Evolutionary conservation across 192 early-diverging fungal genomes (phyloP), one percentile per base, ranked within the genome.

Genomic region (Dissophora globulifera): DNA sequence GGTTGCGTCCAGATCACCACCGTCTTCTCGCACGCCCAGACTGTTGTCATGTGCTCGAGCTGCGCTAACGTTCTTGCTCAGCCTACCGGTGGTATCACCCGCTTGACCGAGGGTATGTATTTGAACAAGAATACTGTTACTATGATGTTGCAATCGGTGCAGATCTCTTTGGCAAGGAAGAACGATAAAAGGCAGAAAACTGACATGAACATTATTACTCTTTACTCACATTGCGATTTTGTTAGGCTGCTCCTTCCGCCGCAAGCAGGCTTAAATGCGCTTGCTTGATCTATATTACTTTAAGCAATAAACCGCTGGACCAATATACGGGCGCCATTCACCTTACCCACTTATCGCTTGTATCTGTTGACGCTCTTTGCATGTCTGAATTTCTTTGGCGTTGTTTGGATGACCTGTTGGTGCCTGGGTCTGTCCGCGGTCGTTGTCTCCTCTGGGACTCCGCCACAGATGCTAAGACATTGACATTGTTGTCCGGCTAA

Each of bases 1-100:
- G 92, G 93, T 53, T 98, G 96, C 90, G 91, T 93, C 82, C 88
- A 92, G 82, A 96, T 99, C 86, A 98, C 95, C 85, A 97, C 96
- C 78, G 95, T 99, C 78, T 99, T 99, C 92, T 92, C 90, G 85
- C 96, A 99, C 86, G 96, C 96, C 80, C 96, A 99, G 85, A 96
- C 95, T 69, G 97, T 99, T 54, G 97, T 99, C 58, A 80, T 96
- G 59, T 99, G 97, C 91, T 84, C 89, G 64, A 90, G 91, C 65
- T 99, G 97, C 89, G 88, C 93, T 69, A 95, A 94, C 76, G 96
- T 99, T 67, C 91, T 99, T 78, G 97, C 94, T 87, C 96, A 98
- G 85, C 97, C 97, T 74, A 99, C 96, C 58, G 97, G 97, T 87
- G 97, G 97, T 84, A 92, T 93, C 83, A 96, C 95, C 79, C 93